Evolutionary conservation across 1,139 yeast genomes (phyloP), one percentile per base, ranked within the genome.

Genomic region (Martiniozyma asiatica): DNA sequence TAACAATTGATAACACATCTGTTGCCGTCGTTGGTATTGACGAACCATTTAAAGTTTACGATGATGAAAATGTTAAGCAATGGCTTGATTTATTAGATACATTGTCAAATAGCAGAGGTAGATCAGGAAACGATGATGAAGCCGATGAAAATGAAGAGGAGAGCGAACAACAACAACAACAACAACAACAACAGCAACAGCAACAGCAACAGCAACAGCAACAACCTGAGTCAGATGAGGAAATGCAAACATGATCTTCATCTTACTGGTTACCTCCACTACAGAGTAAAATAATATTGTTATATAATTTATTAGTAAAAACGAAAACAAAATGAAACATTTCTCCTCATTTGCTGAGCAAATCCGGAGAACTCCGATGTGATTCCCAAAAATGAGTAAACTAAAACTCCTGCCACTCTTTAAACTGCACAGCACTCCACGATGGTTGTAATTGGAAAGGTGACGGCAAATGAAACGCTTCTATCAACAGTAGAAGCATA

Each of bases 21-120:
- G 82, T 89, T 42, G 89, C 94, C 32, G 71, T 85, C 33, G 97
- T 87, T 13, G 96, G 97, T 22, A 68, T 72, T 41, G 94, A 76
- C 44, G 63, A 68, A 29, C 67, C 70, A 4, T 85, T 87, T 58
- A 73, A 74, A 22, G 59, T 79, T 35, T 77, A 80, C 45, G 97
- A 89, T 43, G 94, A 85, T 43, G 95, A 82, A 34, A 74, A 70
- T 17, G 94, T 87, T 20, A 76, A 77, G 47, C 80, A 70, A 43
- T 77, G 76, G 74, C 61, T 72, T 40, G 70, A 65, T 42, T 59
- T 63, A 43, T 59, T 70, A 42, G 76, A 69, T 42, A 59, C 70
- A 3, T 64, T 68, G 12, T 55, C 72, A 4, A 70, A 70, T 42
- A 59, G 64, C 18, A 59, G 75, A 51, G 60, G 56, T 38, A 58